These are phyloP conservation scores for Byssochlamys sp. DNA, from an alignment of 2,329 filamentous ascomycete genomes.

Conservation along the genomic window DNA sequence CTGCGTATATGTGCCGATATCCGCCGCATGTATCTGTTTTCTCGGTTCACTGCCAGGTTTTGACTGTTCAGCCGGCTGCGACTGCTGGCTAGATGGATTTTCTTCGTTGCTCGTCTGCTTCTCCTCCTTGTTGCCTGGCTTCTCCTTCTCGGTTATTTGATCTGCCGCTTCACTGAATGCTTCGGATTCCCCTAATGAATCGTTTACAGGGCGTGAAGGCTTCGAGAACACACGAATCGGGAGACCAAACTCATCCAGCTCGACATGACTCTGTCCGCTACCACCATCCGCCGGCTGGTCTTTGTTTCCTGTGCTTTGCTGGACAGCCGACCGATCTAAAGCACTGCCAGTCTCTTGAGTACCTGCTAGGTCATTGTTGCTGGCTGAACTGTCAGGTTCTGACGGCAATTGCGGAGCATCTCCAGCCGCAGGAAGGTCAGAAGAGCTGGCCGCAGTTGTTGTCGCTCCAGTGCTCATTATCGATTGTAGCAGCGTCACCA, in stretches of 20 bases:
- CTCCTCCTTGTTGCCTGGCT: background rate
- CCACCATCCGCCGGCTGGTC: background rate
- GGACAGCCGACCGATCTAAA: background rate
- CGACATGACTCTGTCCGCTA: constrained; percentile 4
- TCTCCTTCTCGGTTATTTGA: background rate
- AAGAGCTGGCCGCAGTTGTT: background rate
- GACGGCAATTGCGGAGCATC: background rate
- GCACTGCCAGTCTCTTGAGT: background rate
- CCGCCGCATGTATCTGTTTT: background rate
- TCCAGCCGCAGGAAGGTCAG: background rate
- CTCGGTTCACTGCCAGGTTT: background rate
- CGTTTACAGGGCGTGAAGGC: constrained; percentile 8
- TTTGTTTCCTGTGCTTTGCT: background rate
- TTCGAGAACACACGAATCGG: constrained; percentile 22
- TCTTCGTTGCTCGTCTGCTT: constrained; percentile 1
- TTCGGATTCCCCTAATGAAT: constrained; percentile 9
- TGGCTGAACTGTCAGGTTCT: background rate
- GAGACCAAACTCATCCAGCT: constrained; percentile 32
- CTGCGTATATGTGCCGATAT: background rate
- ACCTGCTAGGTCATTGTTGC: background rate
- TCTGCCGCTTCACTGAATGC: constrained; percentile 14
- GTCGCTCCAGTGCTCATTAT: background rate
- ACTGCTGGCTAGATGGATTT: background rate
- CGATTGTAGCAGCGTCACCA: background rate
- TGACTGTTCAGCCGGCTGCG: background rate